These are phyloP conservation scores for Manihot esculenta DNA, from an alignment of 441 rosid species.

Conservation along the genomic window DNA sequence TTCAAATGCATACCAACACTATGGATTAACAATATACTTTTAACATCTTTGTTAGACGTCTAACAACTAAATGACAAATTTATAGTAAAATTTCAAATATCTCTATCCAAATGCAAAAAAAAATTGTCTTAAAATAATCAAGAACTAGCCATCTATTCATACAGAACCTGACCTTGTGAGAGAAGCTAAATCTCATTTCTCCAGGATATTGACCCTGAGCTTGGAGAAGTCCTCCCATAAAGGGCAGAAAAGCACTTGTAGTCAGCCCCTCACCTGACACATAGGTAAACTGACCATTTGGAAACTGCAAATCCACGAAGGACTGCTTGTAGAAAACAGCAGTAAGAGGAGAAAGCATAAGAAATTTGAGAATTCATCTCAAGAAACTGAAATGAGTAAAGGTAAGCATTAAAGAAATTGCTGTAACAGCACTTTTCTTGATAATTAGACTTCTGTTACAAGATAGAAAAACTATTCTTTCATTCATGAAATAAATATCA, in stretches of 20 bases:
- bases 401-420: neutral
- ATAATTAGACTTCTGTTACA: neutral
- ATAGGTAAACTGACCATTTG: conserved; percentile 89
- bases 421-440: neutral
- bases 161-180: conserved; percentile 58
- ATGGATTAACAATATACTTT: too few species aligned
- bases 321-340: conserved; percentile 51
- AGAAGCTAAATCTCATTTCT: conserved; percentile 91
- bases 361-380: conserved; percentile 11
- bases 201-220: conserved; percentile 98
- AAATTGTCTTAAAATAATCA: neutral
- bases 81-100: too few species aligned
- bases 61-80: too few species aligned
- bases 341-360: conserved; percentile 10
- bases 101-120: neutral
- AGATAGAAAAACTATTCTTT: neutral
- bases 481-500: too few species aligned
- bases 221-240: conserved; percentile 91
- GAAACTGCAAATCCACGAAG: conserved; percentile 87
- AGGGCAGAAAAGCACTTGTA: conserved; percentile 83
- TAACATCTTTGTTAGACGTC: too few species aligned
- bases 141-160: neutral
- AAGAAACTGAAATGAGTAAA: neutral
- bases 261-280: conserved; percentile 91
- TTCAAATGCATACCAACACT: too few species aligned